Conservation (phyloP, 2,329 filamentous ascomycete species). For the Diaporthe citri region DNA sequence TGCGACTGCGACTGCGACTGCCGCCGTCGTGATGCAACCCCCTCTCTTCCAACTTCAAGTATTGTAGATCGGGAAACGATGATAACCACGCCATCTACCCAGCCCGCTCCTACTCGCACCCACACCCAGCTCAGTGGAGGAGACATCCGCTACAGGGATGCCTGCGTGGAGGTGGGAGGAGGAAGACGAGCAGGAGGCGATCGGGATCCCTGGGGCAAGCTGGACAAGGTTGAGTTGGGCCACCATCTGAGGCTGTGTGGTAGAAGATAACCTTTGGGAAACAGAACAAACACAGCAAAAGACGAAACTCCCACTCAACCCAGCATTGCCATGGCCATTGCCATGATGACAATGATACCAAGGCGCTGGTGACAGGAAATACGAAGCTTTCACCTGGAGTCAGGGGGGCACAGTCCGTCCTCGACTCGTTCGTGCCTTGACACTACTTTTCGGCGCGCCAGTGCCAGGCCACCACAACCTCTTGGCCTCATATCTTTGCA, state of each 20-base stretch:
- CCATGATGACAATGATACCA: background rate
- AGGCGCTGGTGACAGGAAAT: background rate
- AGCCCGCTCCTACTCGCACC: background rate
- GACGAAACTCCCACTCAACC: background rate
- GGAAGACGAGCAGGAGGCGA: background rate
- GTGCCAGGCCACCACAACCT: constrained; percentile 2
- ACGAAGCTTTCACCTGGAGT: constrained; percentile 2
- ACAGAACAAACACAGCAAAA: background rate
- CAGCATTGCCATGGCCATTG: background rate
- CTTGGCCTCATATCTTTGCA: constrained; percentile 1
- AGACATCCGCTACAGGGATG: background rate
- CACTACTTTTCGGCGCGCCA: background rate
- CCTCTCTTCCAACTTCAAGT: constrained; percentile 5
- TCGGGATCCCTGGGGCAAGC: background rate
- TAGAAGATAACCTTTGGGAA: background rate
- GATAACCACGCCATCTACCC: background rate
- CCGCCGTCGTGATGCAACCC: constrained; percentile 16
- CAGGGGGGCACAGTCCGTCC: background rate
- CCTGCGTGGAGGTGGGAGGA: background rate
- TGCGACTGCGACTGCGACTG: background rate
- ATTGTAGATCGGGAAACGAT: background rate
- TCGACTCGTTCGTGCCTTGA: constrained; percentile 7
- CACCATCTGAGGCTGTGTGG: background rate
- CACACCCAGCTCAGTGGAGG: background rate
- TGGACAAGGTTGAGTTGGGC: background rate